Evolutionary conservation across 768 basidiomycete genomes (phyloP).

Genomic region (Auricularia sp.): DNA sequence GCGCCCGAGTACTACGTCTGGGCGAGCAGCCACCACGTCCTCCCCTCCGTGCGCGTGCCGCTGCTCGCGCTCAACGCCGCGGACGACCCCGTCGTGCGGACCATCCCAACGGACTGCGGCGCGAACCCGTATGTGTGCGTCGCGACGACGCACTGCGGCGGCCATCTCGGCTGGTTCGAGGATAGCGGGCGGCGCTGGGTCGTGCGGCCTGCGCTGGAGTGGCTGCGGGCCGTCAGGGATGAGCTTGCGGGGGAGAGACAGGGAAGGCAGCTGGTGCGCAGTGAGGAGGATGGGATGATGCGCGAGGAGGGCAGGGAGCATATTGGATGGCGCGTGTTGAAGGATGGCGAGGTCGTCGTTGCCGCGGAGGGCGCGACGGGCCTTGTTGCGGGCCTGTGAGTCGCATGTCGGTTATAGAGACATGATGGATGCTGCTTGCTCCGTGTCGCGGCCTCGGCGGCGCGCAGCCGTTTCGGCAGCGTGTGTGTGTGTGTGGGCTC

Average conservation of each 20-base stretch:
- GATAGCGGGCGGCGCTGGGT: slow-evolving; percentile 44
- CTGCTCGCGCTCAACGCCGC: slow-evolving; percentile 65
- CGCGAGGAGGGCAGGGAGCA: background rate
- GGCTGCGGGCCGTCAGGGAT: slow-evolving; percentile 50
- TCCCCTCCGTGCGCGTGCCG: slow-evolving; percentile 56
- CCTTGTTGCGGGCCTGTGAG: background rate
- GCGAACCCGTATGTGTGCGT: slow-evolving; percentile 46
- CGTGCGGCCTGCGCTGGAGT: slow-evolving; percentile 62
- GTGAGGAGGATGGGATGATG: background rate
- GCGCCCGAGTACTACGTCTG: slow-evolving; percentile 40
- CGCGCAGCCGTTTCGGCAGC: no score
- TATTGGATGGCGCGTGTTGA: background rate
- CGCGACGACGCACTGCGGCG: slow-evolving; percentile 54
- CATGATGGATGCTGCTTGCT: no score
- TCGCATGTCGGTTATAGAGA: background rate
- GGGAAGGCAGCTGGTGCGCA: background rate
- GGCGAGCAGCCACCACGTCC: slow-evolving; percentile 50
- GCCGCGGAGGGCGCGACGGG: background rate
- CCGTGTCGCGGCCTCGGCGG: no score
- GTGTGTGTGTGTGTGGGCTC: no score
- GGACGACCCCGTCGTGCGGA: slow-evolving; percentile 67
- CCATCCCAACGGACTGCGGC: slow-evolving; percentile 48
- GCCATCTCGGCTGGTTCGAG: slow-evolving; percentile 82
- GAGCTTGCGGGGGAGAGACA: background rate
- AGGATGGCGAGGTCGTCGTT: background rate